These are phyloP conservation scores for Yarrowia divulgata DNA, from an alignment of 805 yeast species.

Conservation along the genomic window DNA sequence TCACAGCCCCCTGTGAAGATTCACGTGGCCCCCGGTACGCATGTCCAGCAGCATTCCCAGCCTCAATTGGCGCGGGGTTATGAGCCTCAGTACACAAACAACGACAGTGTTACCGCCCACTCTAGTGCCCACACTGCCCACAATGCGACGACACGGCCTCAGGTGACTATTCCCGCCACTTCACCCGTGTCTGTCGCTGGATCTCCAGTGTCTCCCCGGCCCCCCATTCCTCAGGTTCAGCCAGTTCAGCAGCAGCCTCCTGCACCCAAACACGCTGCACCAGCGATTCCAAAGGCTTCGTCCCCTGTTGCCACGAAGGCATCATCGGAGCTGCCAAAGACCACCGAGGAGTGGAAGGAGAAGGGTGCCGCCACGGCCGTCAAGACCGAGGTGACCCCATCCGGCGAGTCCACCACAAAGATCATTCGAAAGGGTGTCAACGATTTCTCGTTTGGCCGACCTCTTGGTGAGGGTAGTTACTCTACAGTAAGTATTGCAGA, in stretches of 20 bases:
- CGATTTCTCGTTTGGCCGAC: conserved; percentile 88
- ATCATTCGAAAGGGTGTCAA: conserved; percentile 65
- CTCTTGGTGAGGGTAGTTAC: conserved; percentile 94
- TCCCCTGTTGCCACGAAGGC: conserved; percentile 38
- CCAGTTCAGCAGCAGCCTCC: conserved; percentile 14
- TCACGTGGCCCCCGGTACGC: conserved; percentile 41
- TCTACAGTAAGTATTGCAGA: conserved; percentile 63
- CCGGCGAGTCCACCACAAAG: conserved; percentile 61
- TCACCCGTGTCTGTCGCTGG: conserved; percentile 16
- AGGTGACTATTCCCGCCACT: conserved; percentile 36
- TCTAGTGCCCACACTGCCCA: conserved; percentile 40
- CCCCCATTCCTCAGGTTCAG: conserved; percentile 25
- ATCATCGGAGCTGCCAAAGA: conserved; percentile 40
- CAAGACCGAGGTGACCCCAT: conserved; percentile 53
- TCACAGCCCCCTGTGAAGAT: conserved; percentile 43
- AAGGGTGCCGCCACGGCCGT: conserved; percentile 66
- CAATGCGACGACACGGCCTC: conserved; percentile 40
- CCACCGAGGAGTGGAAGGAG: conserved; percentile 59
- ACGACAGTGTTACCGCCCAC: conserved; percentile 32
- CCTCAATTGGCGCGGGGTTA: conserved; percentile 38
- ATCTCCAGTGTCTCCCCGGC: conserved; percentile 25
- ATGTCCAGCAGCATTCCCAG: conserved; percentile 33
- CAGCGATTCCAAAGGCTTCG: conserved; percentile 39
- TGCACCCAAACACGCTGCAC: conserved; percentile 37
- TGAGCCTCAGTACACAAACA: conserved; percentile 41